Conservation (phyloP, 495 filamentous ascomycete species). For the Mytilinidion resinicola region DNA sequence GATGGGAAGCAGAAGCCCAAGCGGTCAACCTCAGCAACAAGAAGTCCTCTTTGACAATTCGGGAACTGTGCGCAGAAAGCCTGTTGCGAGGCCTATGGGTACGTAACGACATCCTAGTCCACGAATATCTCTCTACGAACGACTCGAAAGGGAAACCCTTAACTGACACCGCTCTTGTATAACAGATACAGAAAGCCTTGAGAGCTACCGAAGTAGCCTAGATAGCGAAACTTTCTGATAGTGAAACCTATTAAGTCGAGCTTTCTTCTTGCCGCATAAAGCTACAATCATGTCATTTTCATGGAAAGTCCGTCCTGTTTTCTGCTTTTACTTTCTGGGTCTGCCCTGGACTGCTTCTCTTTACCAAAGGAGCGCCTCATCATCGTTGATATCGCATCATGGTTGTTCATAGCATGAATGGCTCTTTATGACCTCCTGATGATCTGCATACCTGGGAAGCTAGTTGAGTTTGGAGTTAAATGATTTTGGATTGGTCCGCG, state of each 20-base stretch:
- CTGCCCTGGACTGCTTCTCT: no score
- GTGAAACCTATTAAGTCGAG: not conserved
- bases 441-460: no score
- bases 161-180: not conserved
- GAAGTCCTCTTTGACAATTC: slow-evolving; percentile 9
- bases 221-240: slow-evolving; percentile 5
- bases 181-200: slow-evolving; percentile 17
- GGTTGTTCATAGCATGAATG: no score
- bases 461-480: no score
- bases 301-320: no score
- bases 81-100: slow-evolving; percentile 15
- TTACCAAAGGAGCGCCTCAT: no score
- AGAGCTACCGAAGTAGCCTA: slow-evolving; percentile 20
- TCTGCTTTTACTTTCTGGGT: no score
- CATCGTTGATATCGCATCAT: no score
- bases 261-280: no score
- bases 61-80: slow-evolving; percentile 25
- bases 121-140: not conserved
- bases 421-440: no score
- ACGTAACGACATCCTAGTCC: slow-evolving; percentile 3
- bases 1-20: slow-evolving; percentile 34
- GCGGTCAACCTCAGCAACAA: slow-evolving; percentile 11
- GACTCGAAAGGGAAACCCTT: not conserved
- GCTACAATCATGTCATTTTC: no score
- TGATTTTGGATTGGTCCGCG: no score